Evolutionary conservation across 257 asterid species (phyloP).

Genomic region (Echites panduratus): DNA sequence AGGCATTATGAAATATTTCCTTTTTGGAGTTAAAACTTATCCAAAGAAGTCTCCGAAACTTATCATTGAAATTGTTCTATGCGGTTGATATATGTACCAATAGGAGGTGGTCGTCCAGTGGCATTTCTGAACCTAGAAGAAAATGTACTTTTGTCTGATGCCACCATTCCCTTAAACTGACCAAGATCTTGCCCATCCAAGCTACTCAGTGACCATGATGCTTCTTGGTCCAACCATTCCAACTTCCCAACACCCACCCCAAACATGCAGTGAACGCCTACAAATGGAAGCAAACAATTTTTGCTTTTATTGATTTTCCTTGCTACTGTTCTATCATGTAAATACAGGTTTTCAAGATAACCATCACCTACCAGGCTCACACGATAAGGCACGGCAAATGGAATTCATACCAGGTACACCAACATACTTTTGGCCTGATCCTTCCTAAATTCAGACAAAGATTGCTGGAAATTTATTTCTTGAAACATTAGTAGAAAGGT

Average conservation of each 20-base stretch:
- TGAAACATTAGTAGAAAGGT: background rate
- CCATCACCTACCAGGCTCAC: constrained; percentile 57
- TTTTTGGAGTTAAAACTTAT: background rate
- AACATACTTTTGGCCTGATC: constrained; percentile 53
- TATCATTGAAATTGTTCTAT: background rate
- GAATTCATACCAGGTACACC: constrained; percentile 95
- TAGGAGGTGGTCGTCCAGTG: constrained; percentile 69
- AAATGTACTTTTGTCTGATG: constrained; percentile 66
- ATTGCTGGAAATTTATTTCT: background rate
- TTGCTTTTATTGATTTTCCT: background rate
- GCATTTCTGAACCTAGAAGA: constrained; percentile 58
- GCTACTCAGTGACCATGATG: constrained; percentile 64
- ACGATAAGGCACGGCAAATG: constrained; percentile 65
- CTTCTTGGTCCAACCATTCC: constrained; percentile 61
- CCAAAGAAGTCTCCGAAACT: background rate
- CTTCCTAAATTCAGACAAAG: constrained; percentile 47
- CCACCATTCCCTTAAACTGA: constrained; percentile 65
- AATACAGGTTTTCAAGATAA: constrained; percentile 1
- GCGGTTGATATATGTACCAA: constrained; percentile 40
- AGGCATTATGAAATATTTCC: background rate
- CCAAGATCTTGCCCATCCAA: constrained; percentile 67
- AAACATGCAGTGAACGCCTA: constrained; percentile 70
- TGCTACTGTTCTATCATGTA: background rate
- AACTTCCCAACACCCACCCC: constrained; percentile 62
- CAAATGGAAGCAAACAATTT: constrained; percentile 12